These are phyloP conservation scores for Plasmodium gaboni DNA, from an alignment of 169 alveolate species.

Conservation along the genomic window DNA sequence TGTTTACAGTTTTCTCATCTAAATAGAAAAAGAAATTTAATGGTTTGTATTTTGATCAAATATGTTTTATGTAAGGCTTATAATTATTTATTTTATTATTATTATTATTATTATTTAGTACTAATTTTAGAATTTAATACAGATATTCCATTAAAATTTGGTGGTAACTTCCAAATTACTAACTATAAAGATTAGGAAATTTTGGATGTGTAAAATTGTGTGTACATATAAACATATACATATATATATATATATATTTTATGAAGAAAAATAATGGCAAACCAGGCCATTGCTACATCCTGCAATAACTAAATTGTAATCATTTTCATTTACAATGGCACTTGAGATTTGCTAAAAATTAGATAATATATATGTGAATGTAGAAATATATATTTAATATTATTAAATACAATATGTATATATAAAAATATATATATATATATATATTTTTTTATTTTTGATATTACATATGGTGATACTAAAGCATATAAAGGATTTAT, in stretches of 20 bases:
- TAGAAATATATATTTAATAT: not conserved
- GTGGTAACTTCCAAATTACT: conserved; percentile 72
- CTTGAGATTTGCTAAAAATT: conserved; percentile 64
- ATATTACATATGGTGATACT: conserved; percentile 72
- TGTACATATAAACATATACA: not conserved
- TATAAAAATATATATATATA: not conserved
- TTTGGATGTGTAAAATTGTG: not conserved
- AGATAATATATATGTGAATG: not conserved
- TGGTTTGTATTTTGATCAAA: not conserved
- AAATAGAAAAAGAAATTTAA: not conserved
- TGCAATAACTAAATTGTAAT: conserved; percentile 55
- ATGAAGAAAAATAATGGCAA: not conserved
- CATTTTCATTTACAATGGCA: conserved; percentile 62
- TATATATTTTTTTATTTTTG: not conserved
- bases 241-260: not conserved
- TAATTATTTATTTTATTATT: not conserved
- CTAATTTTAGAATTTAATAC: conserved; percentile 56
- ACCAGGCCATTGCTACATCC: conserved; percentile 76
- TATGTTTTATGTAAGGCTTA: not conserved
- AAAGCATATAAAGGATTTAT: conserved; percentile 62
- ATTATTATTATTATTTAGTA: conserved; percentile 12
- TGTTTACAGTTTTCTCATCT: conserved; percentile 61
- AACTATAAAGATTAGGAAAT: conserved; percentile 3
- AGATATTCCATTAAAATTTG: conserved; percentile 50
- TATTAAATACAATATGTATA: not conserved